Conservation (phyloP, 345 rosid genomes). For the Draba incana region DNA sequence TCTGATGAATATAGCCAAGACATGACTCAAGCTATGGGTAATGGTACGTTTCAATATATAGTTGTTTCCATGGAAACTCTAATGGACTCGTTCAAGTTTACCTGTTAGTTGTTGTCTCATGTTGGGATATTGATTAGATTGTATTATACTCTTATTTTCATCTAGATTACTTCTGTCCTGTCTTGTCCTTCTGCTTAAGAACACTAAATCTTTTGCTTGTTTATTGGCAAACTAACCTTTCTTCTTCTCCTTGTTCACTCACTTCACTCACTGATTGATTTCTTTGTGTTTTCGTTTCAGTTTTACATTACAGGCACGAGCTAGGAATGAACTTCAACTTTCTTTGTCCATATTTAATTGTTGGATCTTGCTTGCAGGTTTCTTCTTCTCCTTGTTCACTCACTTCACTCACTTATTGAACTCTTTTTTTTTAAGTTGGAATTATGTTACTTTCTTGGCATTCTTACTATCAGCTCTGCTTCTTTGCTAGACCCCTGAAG, state of each 20-base stretch:
- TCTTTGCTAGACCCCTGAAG: conserved; percentile 66
- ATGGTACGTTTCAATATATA: conserved; percentile 53
- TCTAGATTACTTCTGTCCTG: too few relatives aligned
- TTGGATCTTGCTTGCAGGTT: conserved; percentile 96
- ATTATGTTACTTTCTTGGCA: not conserved
- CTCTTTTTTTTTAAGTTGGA: not conserved
- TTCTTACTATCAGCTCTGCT: conserved; percentile 21
- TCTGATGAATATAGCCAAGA: conserved; percentile 78
- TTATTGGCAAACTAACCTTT: not conserved
- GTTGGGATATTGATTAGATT: too few relatives aligned
- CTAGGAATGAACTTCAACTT: conserved; percentile 92
- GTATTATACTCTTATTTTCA: too few relatives aligned
- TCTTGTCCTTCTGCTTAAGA: too few relatives aligned
- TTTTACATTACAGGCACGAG: conserved; percentile 89
- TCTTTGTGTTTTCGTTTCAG: conserved; percentile 50
- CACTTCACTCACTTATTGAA: too few relatives aligned
- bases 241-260: not conserved
- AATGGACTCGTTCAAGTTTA: too few relatives aligned
- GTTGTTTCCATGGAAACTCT: too few relatives aligned
- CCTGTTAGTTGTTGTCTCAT: too few relatives aligned
- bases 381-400: too few relatives aligned
- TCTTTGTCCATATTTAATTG: conserved; percentile 81
- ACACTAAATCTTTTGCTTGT: too few relatives aligned
- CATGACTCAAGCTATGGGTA: conserved; percentile 99
- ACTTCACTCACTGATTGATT: not conserved